Evolutionary conservation across 352 stramenopile species (phyloP).

Genomic region (Phytopythium montanum): DNA sequence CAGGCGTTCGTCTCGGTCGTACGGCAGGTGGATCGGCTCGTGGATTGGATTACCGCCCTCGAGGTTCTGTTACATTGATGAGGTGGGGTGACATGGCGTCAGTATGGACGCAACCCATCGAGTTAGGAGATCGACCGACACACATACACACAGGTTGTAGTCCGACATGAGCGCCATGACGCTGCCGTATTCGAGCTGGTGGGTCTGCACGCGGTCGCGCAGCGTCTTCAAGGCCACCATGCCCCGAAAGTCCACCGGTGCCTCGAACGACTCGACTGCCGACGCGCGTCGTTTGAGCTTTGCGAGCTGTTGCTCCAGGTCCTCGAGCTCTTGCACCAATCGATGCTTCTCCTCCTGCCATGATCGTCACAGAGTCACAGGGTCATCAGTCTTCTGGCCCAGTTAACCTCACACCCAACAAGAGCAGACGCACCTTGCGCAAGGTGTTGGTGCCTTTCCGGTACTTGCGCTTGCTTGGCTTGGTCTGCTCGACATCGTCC

Average conservation of each 20-base stretch:
- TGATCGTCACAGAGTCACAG: slow-evolving; percentile 4
- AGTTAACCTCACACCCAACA: slow-evolving; percentile 2
- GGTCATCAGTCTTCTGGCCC: background rate
- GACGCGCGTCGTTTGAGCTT: slow-evolving; percentile 21
- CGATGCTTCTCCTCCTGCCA: slow-evolving; percentile 27
- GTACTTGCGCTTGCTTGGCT: slow-evolving; percentile 24
- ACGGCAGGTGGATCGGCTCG: slow-evolving; percentile 22
- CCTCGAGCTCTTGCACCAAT: slow-evolving; percentile 20
- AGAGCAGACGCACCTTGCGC: slow-evolving; percentile 15
- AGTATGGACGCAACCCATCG: background rate
- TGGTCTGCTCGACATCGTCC: slow-evolving; percentile 10
- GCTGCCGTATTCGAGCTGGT: slow-evolving; percentile 21
- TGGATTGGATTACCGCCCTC: slow-evolving; percentile 25
- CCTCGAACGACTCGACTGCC: background rate
- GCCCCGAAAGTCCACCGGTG: slow-evolving; percentile 1
- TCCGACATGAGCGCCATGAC: slow-evolving; percentile 24
- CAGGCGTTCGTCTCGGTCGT: slow-evolving; percentile 12
- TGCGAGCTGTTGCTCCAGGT: slow-evolving; percentile 21
- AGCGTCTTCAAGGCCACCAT: slow-evolving; percentile 10
- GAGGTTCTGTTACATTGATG: slow-evolving; percentile 13
- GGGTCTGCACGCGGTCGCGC: slow-evolving; percentile 11
- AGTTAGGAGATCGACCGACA: background rate
- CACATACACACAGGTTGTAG: slow-evolving; percentile 27
- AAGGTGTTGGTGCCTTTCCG: slow-evolving; percentile 28
- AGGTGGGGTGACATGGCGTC: background rate